Evolutionary conservation across 495 filamentous ascomycete genomes (phyloP).

Genomic region (Penicillium antarcticum): DNA sequence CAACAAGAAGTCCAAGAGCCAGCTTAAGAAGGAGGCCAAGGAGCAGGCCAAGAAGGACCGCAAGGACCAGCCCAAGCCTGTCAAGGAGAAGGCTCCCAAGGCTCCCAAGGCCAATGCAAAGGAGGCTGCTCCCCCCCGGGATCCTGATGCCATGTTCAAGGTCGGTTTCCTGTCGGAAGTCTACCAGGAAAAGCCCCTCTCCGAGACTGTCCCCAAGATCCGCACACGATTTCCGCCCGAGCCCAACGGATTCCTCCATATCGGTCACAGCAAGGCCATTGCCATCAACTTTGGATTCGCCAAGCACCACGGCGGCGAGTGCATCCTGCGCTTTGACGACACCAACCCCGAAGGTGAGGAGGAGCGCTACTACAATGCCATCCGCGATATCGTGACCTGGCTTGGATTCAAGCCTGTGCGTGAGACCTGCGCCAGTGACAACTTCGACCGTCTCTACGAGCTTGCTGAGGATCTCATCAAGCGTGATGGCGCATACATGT

Average conservation of each 20-base stretch:
- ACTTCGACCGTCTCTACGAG: conserved; percentile 85
- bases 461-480: conserved; percentile 81
- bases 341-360: conserved; percentile 84
- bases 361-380: conserved; percentile 72
- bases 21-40: conserved; percentile 60
- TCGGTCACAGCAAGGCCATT: conserved; percentile 96
- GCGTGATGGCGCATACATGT: conserved; percentile 73
- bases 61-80: conserved; percentile 20
- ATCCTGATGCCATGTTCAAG: conserved; percentile 77
- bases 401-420: conserved; percentile 74
- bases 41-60: conserved; percentile 42
- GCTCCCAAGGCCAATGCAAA: conserved; percentile 32
- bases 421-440: conserved; percentile 78
- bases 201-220: conserved; percentile 51
- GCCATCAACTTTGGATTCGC: conserved; percentile 97
- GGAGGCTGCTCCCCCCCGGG: conserved; percentile 32
- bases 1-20: conserved; percentile 43
- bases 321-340: conserved; percentile 70
- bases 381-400: conserved; percentile 77
- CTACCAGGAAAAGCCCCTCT: conserved; percentile 66
- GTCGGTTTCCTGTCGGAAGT: conserved; percentile 79
- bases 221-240: conserved; percentile 89
- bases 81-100: conserved; percentile 32
- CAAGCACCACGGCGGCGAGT: conserved; percentile 74
- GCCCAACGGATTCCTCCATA: conserved; percentile 72